Percentiles rank a stretch among this genome's conserved stretches.
Conservation (phyloP, 129 eudicot genomes). For the Rutidosis leptorrhynchoides region DNA sequence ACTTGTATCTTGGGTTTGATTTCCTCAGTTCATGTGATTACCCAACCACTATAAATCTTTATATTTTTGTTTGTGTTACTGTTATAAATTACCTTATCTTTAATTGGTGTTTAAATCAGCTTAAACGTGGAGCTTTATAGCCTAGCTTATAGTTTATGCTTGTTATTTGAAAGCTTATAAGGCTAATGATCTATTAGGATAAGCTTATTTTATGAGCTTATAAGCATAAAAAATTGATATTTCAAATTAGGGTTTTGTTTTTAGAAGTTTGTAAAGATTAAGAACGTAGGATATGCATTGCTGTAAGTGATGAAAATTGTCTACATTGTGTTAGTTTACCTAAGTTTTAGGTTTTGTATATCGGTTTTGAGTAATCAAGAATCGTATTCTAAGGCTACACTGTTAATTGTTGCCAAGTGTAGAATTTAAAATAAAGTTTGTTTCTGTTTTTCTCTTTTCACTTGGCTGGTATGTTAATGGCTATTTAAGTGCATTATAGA, state of each 20-base stretch:
- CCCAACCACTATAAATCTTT: conserved; percentile 32
- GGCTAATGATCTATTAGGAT: neutral
- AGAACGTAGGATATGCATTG: neutral
- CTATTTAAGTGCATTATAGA: neutral
- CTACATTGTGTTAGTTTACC: neutral
- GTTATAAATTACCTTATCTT: conserved; percentile 1
- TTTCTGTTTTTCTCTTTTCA: neutral
- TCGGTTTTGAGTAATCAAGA: neutral
- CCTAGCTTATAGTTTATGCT: neutral
- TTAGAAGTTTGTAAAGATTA: neutral
- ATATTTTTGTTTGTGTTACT: conserved; percentile 6
- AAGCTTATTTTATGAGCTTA: neutral
- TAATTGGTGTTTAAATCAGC: neutral
- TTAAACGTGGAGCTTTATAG: neutral
- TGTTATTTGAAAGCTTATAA: neutral
- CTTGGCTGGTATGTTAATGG: neutral
- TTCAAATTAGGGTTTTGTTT: neutral
- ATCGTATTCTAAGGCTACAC: neutral
- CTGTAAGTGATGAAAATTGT: neutral
- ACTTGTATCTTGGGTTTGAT: conserved; percentile 82
- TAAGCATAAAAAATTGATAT: neutral
- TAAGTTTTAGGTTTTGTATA: conserved; percentile 3
- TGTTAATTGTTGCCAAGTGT: too few species aligned
- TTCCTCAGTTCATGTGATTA: conserved; percentile 82
- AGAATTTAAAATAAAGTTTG: neutral